Conservation (phyloP, 2,329 filamentous ascomycete genomes). For the Xylaria sp. region DNA sequence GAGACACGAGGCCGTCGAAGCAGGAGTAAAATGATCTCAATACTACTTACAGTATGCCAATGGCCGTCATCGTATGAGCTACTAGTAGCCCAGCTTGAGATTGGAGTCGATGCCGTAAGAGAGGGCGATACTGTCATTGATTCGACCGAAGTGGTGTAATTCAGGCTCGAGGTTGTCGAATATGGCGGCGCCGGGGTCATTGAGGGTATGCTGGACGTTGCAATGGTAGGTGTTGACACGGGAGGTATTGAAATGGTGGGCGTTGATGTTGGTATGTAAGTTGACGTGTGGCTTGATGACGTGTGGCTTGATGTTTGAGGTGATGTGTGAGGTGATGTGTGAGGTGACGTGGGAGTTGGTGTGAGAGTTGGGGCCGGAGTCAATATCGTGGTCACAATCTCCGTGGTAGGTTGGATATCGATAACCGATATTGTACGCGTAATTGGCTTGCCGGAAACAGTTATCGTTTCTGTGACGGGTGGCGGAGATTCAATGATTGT, state of each 20-base stretch:
- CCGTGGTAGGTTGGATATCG: slow-evolving; percentile 42
- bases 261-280: slow-evolving; percentile 1
- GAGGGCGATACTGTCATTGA: slow-evolving; percentile 7
- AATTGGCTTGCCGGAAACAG: slow-evolving; percentile 38
- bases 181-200: slow-evolving; percentile 15
- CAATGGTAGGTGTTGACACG: slow-evolving; percentile 4
- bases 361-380: slow-evolving; percentile 27
- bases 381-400: slow-evolving; percentile 38
- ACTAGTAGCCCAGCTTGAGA: slow-evolving; percentile 26
- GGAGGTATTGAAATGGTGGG: slow-evolving; percentile 1
- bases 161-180: slow-evolving; percentile 21
- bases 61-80: slow-evolving; percentile 30
- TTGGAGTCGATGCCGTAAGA: slow-evolving; percentile 21
- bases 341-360: slow-evolving; percentile 1
- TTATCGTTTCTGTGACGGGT: slow-evolving; percentile 45
- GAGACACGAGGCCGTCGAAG: background rate
- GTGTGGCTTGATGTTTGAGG: background rate
- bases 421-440: slow-evolving; percentile 47
- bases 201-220: slow-evolving; percentile 9
- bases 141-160: slow-evolving; percentile 21
- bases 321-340: background rate
- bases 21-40: background rate
- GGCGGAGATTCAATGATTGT: slow-evolving; percentile 49
- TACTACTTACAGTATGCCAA: slow-evolving; percentile 35
- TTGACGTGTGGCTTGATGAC: background rate